phyloP scores from a whole-genome alignment of 2,329 filamentous ascomycete species.

The Fusarium sp. region DNA sequence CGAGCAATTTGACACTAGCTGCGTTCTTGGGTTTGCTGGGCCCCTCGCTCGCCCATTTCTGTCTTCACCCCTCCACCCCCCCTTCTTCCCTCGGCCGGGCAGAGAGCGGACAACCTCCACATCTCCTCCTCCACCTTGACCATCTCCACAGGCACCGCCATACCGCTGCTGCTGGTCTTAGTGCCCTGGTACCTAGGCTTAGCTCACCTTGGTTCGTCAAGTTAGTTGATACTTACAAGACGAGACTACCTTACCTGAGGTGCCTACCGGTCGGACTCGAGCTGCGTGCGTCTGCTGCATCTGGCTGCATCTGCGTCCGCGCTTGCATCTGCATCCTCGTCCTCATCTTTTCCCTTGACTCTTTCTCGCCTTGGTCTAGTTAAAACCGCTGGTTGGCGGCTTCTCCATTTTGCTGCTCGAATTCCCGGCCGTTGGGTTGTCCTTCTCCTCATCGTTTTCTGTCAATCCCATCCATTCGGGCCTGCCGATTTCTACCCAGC shows the following conservation, averaged over 20 bases:
- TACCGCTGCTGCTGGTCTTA: constrained; percentile 31
- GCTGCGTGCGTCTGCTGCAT: constrained; percentile 1
- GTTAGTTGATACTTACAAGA: constrained; percentile 25
- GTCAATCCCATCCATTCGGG: constrained; percentile 41
- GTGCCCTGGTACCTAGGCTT: constrained; percentile 22
- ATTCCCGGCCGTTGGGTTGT: constrained; percentile 24
- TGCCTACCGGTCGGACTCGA: constrained; percentile 28
- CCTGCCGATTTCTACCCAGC: constrained; percentile 34
- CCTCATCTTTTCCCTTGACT: constrained; percentile 19
- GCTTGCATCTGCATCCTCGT: constrained; percentile 16
- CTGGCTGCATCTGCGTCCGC: constrained; percentile 8
- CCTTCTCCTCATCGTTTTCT: constrained; percentile 34
- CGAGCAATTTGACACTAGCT: constrained; percentile 39
- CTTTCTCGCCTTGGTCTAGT: constrained; percentile 27
- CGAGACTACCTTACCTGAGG: constrained; percentile 13
- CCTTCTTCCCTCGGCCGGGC: constrained; percentile 9
- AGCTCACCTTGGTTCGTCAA: constrained; percentile 17
- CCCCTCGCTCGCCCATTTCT: constrained; percentile 27
- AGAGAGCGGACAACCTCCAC: constrained; percentile 34
- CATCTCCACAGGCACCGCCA: constrained; percentile 38
- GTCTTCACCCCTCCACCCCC: constrained; percentile 32
- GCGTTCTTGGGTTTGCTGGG: constrained; percentile 32
- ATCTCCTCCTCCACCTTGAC: constrained; percentile 26
- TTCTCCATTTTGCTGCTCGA: constrained; percentile 28
- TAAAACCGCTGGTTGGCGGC: constrained; percentile 23